Conservation (phyloP, 257 asterid species). For the Primulina tabacum region DNA sequence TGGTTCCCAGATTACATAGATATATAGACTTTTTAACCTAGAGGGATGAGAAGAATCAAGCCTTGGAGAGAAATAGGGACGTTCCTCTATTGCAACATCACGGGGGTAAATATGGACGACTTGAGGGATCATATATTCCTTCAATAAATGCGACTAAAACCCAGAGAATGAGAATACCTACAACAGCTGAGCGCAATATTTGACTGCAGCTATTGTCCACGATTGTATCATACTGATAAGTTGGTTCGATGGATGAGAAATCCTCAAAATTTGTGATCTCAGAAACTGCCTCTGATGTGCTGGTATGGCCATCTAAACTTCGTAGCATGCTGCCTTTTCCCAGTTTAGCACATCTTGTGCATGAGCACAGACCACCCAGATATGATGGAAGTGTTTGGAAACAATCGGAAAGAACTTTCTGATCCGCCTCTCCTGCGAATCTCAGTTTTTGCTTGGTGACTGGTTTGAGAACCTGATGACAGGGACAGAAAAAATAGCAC, state of each 20-base stretch:
- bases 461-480: slow-evolving; percentile 71
- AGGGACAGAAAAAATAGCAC: slow-evolving; percentile 7
- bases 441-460: slow-evolving; percentile 76
- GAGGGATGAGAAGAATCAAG: neutral
- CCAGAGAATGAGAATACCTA: slow-evolving; percentile 69
- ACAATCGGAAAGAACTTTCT: slow-evolving; percentile 48
- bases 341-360: slow-evolving; percentile 54
- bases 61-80: neutral
- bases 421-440: slow-evolving; percentile 65
- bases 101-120: slow-evolving; percentile 35
- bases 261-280: slow-evolving; percentile 31
- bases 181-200: slow-evolving; percentile 48
- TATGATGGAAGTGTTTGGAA: slow-evolving; percentile 63
- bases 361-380: slow-evolving; percentile 80
- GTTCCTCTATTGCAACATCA: slow-evolving; percentile 23
- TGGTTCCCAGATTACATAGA: neutral
- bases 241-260: slow-evolving; percentile 27
- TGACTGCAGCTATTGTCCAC: slow-evolving; percentile 34
- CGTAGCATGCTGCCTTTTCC: slow-evolving; percentile 24
- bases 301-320: slow-evolving; percentile 16
- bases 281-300: slow-evolving; percentile 27
- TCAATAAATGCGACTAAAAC: slow-evolving; percentile 57
- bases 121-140: slow-evolving; percentile 59
- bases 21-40: neutral
- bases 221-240: slow-evolving; percentile 31